These are phyloP conservation scores for Umbellularia californica DNA, from an alignment of 164 flowering plant genomes.

Conservation along the genomic window DNA sequence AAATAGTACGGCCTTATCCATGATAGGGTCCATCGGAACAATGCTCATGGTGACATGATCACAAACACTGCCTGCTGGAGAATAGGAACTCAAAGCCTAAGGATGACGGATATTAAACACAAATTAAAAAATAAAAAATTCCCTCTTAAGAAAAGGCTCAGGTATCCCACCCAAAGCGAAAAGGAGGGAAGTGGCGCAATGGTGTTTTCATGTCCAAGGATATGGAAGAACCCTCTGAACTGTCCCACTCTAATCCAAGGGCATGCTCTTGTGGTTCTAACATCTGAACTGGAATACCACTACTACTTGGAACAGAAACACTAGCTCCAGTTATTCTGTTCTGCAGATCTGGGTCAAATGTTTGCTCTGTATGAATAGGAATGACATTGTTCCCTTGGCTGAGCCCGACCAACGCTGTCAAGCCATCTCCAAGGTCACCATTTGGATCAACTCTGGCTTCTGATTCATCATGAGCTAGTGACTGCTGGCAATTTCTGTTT, in stretches of 20 bases:
- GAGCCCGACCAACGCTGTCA: conserved; percentile 91
- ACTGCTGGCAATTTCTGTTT: conserved; percentile 69
- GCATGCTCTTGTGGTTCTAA: conserved; percentile 56
- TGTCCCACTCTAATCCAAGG: conserved; percentile 72
- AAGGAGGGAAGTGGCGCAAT: conserved; percentile 89
- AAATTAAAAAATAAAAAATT: no score
- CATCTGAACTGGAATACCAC: conserved; percentile 56
- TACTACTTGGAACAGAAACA: conserved; percentile 39
- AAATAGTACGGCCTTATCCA: not conserved
- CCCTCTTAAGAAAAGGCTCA: not conserved
- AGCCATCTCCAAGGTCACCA: conserved; percentile 86
- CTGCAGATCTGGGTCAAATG: conserved; percentile 45
- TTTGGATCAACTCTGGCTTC: conserved; percentile 67
- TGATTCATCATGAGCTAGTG: conserved; percentile 79
- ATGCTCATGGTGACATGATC: not conserved
- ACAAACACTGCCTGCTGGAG: not conserved
- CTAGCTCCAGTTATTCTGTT: conserved; percentile 43
- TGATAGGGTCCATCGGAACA: not conserved
- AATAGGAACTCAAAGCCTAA: no score
- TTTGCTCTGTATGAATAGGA: conserved; percentile 50
- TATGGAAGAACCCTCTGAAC: conserved; percentile 52
- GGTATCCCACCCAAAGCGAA: conserved; percentile 83
- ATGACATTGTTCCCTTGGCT: conserved; percentile 55
- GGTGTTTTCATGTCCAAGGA: conserved; percentile 92
- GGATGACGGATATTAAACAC: not conserved